Percentiles rank a stretch among this genome's conserved stretches.
These are phyloP conservation scores for Suillus discolor DNA, from an alignment of 768 basidiomycete genomes.

Conservation along the genomic window DNA sequence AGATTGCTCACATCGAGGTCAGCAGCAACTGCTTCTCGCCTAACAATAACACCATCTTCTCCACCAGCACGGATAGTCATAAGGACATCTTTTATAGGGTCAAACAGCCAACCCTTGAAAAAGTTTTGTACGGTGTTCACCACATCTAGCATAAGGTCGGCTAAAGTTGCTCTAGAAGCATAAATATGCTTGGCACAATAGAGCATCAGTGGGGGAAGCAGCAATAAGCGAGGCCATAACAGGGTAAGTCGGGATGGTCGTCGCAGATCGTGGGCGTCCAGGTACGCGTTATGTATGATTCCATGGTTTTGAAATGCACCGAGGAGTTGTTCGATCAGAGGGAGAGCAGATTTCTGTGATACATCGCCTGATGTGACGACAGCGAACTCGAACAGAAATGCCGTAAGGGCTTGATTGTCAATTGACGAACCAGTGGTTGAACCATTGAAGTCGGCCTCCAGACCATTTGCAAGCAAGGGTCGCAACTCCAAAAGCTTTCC, in stretches of 20 bases:
- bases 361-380: constrained; percentile 9
- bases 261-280: constrained; percentile 44
- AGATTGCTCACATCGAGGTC: constrained; percentile 70
- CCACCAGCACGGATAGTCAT: constrained; percentile 84
- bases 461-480: constrained; percentile 39
- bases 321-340: constrained; percentile 21
- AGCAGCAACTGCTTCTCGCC: constrained; percentile 78
- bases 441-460: constrained; percentile 21
- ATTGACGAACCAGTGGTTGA: neutral
- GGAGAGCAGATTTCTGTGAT: constrained; percentile 14
- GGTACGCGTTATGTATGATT: constrained; percentile 30
- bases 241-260: constrained; percentile 71
- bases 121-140: constrained; percentile 73
- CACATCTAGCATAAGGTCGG: constrained; percentile 58
- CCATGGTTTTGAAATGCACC: constrained; percentile 29
- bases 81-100: constrained; percentile 80
- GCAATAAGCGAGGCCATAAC: constrained; percentile 80
- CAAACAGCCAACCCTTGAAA: constrained; percentile 80
- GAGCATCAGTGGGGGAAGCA: constrained; percentile 70
- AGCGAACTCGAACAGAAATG: constrained; percentile 26
- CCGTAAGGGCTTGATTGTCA: constrained; percentile 9
- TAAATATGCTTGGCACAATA: constrained; percentile 55
- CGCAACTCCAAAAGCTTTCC: constrained; percentile 64
- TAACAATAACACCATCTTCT: constrained; percentile 74
- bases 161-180: constrained; percentile 58